A percentile compares a stretch with the other conserved stretches of the same genome.
Conservation (phyloP, 2,329 filamentous ascomycete genomes). For the Cladophialophora immunda region DNA sequence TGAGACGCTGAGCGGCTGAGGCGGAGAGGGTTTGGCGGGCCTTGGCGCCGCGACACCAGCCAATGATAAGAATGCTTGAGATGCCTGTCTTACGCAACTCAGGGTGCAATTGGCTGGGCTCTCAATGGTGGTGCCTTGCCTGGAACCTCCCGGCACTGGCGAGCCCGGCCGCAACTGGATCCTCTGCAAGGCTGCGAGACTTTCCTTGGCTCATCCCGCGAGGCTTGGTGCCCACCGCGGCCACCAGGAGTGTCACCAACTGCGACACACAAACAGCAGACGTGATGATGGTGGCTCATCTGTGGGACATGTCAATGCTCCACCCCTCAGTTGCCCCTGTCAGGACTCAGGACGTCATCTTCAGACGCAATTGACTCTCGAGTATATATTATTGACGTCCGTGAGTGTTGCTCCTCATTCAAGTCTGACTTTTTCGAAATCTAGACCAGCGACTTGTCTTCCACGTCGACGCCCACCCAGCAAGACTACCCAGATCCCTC, state of each 20-base stretch:
- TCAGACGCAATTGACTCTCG: background rate
- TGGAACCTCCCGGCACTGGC: background rate
- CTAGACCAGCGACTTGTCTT: background rate
- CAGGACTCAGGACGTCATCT: slow-evolving; percentile 10
- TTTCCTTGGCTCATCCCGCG: background rate
- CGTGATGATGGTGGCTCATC: slow-evolving; percentile 23
- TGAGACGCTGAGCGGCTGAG: background rate
- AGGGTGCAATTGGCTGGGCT: background rate
- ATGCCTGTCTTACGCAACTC: background rate
- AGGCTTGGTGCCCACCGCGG: slow-evolving; percentile 1
- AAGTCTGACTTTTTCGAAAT: background rate
- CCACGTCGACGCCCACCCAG: background rate
- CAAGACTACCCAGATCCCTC: slow-evolving; percentile 4
- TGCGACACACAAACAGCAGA: background rate
- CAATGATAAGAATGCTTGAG: background rate
- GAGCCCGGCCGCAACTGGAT: background rate
- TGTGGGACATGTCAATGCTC: background rate
- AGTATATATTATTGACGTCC: slow-evolving; percentile 5
- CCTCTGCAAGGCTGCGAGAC: background rate
- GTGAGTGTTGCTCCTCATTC: background rate
- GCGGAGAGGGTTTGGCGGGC: background rate
- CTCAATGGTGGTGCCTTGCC: background rate
- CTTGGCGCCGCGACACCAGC: background rate
- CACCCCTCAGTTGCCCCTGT: background rate
- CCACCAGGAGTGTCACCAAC: background rate